Evolutionary conservation across 148 eudicot species (phyloP), one percentile per base, ranked within the genome.

Genomic region (Chenopodium album): DNA sequence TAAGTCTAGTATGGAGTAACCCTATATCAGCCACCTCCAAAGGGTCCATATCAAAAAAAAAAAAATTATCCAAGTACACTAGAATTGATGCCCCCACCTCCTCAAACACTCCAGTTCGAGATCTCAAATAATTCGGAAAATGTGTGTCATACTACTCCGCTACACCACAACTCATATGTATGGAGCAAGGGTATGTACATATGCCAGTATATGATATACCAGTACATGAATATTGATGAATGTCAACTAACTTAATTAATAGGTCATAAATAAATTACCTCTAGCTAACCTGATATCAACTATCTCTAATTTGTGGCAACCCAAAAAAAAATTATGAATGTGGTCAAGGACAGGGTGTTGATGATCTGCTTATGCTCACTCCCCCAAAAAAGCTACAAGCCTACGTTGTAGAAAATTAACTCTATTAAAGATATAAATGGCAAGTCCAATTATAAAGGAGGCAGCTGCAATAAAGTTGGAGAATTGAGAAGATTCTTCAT

Each of bases 381-480:
- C 31, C 52, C 62, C 37, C 62, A 19, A 32, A 34, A 31, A 12
- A 31, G 66, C 78, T 76, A 76, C 47, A 48, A n/a, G 37, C 31
- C 76, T 73, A 79, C 28, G 60, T 17, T 23, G 44, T n/a, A 12
- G 28, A 31, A 46, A n/a, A 65, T 64, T 26, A 4, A 63, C 23
- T 31, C 28, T 14, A 71, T 32, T 62, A 68, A 11, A 37, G 62
- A 70, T 66, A 84, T 76, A 84, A 76, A 82, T 62, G 66, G 86
- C 78, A 80, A 84, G 80, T 84, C 83, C 86, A 14, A 84, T 47
- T 70, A 76, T 62, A 76, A 76, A 76, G 86, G 86, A 84, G 86
- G 83, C 81, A 34, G 83, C 74, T 84, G 86, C 86, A 77, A 84
- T 71, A 84, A 84, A 71, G 80, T 84, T 71, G 86, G 83, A 84